Base-by-base conservation (phyloP, 2,329 filamentous ascomycete genomes). In the Hypoxylon sp. region DNA sequence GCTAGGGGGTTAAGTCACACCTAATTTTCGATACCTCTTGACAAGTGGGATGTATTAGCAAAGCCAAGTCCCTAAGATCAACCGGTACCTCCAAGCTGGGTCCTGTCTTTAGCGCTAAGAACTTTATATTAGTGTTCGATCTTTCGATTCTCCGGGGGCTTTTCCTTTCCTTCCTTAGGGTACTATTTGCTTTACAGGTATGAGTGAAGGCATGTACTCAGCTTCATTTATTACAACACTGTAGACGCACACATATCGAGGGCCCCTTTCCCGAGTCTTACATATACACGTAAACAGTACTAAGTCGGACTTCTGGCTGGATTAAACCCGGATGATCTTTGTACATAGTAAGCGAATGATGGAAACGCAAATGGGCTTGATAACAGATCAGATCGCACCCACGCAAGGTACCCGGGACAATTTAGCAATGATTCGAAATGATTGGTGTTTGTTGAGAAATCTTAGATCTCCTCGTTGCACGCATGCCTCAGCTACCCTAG, bases 361-460 rank as follows among this genome's bases (percentile, higher is more conserved):
- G 30, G 37, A 14, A 10, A 17, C 31, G 14, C 25, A 42, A 7
- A 44, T 6, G 40, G 17, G 17, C 20, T 46, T 22, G n/a, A 46
- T 33, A 31, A 27, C 8, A 46, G 22, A 53, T 44, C 6, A 7
- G 27, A 51, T 57, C 42, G n/a, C 44, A 25, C 25, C 17, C n/a
- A 60, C 30, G 56, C 44, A 30, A 61, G 58, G 63, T 31, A 57
- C 63, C 51, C 53, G 63, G 51, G 55, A 57, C 50, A 61, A 57
- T 25, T 40, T 40, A 30, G 13, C n/a, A 49, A n/a, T 11, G 50
- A 30, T 13, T 46, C 6, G 6, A 61, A 37, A 46, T 58, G 37
- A 62, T 58, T 62, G 30, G 51, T 49, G 20, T 20, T 42, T 54
- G 14, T 37, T 57, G 25, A 31, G 27, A 53, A 42, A 58, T 53